Evolutionary conservation across 352 stramenopile genomes (phyloP).

Genomic region (Blastocystis sp.): DNA sequence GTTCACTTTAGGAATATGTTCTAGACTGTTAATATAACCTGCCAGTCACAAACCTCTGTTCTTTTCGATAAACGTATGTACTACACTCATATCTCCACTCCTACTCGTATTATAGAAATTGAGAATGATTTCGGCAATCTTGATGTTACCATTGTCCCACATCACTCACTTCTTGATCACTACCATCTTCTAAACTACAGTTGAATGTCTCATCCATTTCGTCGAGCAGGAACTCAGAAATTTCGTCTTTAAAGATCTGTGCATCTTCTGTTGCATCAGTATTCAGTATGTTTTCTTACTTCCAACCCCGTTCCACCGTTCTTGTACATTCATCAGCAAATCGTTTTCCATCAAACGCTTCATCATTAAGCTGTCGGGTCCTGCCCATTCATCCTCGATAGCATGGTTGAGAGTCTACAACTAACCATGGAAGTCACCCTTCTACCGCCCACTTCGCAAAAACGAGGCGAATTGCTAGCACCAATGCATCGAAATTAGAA

Average conservation of each 20-base stretch:
- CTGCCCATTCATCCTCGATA: conserved; percentile 21
- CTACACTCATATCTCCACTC: conserved; percentile 25
- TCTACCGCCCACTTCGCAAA: conserved; percentile 36
- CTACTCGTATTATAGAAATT: conserved; percentile 1
- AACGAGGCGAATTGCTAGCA: conserved; percentile 19
- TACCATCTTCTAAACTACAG: conserved; percentile 37
- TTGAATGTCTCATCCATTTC: conserved; percentile 55
- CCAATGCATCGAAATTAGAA: conserved; percentile 14
- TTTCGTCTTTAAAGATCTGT: conserved; percentile 40
- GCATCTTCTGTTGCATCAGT: not conserved
- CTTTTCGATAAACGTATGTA: conserved; percentile 43
- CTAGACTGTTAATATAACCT: not conserved
- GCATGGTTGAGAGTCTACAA: conserved; percentile 34
- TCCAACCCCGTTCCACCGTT: conserved; percentile 29
- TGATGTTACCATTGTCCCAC: not conserved
- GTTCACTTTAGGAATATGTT: conserved; percentile 16
- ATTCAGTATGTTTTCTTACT: not conserved
- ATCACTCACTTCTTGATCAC: not conserved
- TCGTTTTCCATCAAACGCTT: conserved; percentile 57
- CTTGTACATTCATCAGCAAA: conserved; percentile 18
- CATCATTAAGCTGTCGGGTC: conserved; percentile 45
- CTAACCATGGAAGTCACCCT: not conserved
- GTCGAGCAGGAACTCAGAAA: conserved; percentile 24
- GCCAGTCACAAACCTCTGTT: not conserved
- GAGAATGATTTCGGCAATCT: conserved; percentile 44